Percentiles rank a stretch among this genome's conserved stretches.
phyloP scores from a whole-genome alignment of 805 yeast genomes.

The Blastobotrys americana region DNA sequence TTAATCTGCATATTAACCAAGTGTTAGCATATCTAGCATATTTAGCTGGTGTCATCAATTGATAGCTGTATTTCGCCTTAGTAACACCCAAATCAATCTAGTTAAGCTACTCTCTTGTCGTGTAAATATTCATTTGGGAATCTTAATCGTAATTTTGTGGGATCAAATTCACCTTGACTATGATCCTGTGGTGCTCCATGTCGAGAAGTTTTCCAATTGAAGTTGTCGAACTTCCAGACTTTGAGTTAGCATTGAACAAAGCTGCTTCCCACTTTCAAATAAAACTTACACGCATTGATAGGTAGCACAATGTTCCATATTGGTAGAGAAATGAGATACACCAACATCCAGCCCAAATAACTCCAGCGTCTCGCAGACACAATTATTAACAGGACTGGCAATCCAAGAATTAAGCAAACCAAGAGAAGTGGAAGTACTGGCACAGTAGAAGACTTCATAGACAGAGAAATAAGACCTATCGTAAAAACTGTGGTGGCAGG shows the following conservation, averaged over 20 bases:
- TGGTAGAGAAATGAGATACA: conserved; percentile 75
- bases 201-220: conserved; percentile 95
- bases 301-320: conserved; percentile 91
- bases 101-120: background rate
- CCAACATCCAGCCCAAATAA: conserved; percentile 72
- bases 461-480: conserved; percentile 63
- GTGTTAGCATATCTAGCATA: too few species aligned
- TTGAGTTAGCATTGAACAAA: background rate
- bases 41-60: background rate
- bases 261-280: background rate
- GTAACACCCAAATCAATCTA: background rate
- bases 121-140: background rate
- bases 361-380: conserved; percentile 69
- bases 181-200: conserved; percentile 21
- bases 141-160: background rate
- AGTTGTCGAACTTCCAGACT: conserved; percentile 88
- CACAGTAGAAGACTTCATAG: conserved; percentile 68
- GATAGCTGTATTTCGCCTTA: background rate
- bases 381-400: conserved; percentile 76
- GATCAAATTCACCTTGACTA: conserved; percentile 1
- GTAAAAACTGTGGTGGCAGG: conserved; percentile 87
- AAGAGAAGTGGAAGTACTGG: conserved; percentile 71
- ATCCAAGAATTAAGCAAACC: conserved; percentile 71
- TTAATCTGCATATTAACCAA: too few species aligned
- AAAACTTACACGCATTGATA: conserved; percentile 53